Percentiles rank a stretch among this genome's conserved stretches.
phyloP scores from a whole-genome alignment of 2,329 filamentous ascomycete species.

The Periconia macrospinosa region DNA sequence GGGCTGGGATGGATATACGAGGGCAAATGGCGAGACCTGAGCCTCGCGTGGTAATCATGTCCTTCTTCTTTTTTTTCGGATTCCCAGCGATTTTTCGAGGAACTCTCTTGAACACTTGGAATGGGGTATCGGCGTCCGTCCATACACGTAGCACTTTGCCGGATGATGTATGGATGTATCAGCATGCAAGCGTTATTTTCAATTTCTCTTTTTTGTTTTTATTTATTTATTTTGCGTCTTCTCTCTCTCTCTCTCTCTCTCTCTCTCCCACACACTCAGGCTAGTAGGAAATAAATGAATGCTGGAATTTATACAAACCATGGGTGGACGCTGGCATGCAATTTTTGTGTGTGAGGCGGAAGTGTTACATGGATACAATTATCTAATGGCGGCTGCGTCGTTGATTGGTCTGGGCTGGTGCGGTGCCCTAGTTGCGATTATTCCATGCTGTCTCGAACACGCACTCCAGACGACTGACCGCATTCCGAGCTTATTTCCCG shows the following conservation, averaged over 20 bases:
- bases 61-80: conserved; percentile 25
- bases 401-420: too few species aligned
- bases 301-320: too few species aligned
- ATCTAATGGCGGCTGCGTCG: too few species aligned
- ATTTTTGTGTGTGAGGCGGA: too few species aligned
- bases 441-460: conserved; percentile 19
- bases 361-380: too few species aligned
- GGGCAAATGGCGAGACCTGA: conserved; percentile 7
- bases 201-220: conserved; percentile 18
- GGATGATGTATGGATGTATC: conserved; percentile 17
- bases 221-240: too few species aligned
- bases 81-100: conserved; percentile 29
- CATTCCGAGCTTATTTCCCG: conserved; percentile 43
- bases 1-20: conserved; percentile 10
- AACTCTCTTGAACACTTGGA: conserved; percentile 15
- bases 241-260: too few species aligned
- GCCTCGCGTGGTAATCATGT: conserved; percentile 7
- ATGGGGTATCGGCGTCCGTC: conserved; percentile 26
- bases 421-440: too few species aligned
- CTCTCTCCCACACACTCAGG: too few species aligned
- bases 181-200: conserved; percentile 23
- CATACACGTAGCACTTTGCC: conserved; percentile 1
- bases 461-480: conserved; percentile 24
- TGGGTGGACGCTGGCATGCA: too few species aligned
- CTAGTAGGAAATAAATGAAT: too few species aligned